Evolutionary conservation across 352 stramenopile species (phyloP).

Genomic region (Peronospora farinosa): DNA sequence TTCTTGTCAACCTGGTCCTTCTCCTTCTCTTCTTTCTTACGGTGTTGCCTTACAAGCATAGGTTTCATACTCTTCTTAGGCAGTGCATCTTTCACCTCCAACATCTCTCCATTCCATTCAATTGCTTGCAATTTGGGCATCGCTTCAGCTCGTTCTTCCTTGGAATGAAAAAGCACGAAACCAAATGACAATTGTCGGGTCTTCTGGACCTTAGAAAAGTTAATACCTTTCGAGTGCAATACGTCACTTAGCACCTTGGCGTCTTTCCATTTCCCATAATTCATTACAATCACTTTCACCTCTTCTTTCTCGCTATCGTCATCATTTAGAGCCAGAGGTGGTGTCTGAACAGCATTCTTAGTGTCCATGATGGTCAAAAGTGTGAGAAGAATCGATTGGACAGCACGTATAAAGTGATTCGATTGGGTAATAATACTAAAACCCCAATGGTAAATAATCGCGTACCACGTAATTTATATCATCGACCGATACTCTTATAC

Average conservation of each 20-base stretch:
- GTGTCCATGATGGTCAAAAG: constrained; percentile 7
- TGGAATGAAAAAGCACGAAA: constrained; percentile 65
- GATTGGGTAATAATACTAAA: constrained; percentile 1
- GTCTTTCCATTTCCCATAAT: constrained; percentile 86
- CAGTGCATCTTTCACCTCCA: constrained; percentile 75
- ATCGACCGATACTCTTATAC: too few relatives aligned
- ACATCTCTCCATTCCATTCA: constrained; percentile 56
- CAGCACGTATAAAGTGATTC: neutral
- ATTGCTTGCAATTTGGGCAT: constrained; percentile 43
- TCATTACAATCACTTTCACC: constrained; percentile 81
- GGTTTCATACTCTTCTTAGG: constrained; percentile 51
- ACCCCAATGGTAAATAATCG: too few relatives aligned
- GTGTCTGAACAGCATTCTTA: constrained; percentile 1
- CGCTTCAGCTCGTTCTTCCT: constrained; percentile 50
- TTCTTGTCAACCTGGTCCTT: constrained; percentile 3
- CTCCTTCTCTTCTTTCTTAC: constrained; percentile 3
- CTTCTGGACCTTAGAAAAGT: constrained; percentile 76
- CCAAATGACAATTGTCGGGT: constrained; percentile 69
- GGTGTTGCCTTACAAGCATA: constrained; percentile 17
- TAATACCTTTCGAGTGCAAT: constrained; percentile 39
- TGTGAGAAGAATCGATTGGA: constrained; percentile 2
- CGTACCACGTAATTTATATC: too few relatives aligned
- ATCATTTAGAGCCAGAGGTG: neutral
- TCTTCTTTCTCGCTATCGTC: constrained; percentile 39
- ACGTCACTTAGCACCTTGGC: constrained; percentile 54